Percentiles rank a stretch among this genome's conserved stretches.
Conservation (phyloP, 768 basidiomycete genomes). For the Tulasnella sp. region DNA sequence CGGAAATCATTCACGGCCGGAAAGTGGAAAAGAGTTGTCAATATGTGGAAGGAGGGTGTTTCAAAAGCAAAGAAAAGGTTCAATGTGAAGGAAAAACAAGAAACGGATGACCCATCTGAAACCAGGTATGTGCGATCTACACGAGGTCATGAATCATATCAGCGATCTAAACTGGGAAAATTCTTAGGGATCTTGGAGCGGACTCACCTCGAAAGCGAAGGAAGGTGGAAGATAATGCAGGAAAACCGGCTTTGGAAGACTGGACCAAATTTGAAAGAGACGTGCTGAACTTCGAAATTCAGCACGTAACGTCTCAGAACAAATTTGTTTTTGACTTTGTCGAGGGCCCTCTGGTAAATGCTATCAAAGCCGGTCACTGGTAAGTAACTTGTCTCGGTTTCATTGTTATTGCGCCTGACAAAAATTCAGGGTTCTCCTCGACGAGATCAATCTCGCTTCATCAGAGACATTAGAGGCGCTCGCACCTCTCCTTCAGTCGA, state of each 20-base stretch:
- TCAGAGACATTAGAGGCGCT: slow-evolving; percentile 91
- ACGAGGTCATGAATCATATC: background rate
- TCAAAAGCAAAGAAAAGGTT: slow-evolving; percentile 18
- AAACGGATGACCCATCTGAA: background rate
- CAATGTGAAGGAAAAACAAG: background rate
- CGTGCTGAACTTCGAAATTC: slow-evolving; percentile 70
- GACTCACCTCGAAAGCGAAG: slow-evolving; percentile 55
- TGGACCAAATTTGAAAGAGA: slow-evolving; percentile 61
- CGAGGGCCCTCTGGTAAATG: slow-evolving; percentile 90
- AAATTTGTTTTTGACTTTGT: slow-evolving; percentile 92
- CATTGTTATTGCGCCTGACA: background rate
- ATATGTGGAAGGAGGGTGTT: slow-evolving; percentile 67
- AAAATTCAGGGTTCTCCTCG: slow-evolving; percentile 70
- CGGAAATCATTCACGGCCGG: slow-evolving; percentile 67
- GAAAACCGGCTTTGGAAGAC: slow-evolving; percentile 24
- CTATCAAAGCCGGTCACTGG: slow-evolving; percentile 83
- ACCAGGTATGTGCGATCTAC: background rate
- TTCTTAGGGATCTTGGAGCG: background rate
- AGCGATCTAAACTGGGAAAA: background rate
- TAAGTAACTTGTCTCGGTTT: slow-evolving; percentile 30
- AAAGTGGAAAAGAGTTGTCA: slow-evolving; percentile 74
- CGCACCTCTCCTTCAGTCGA: slow-evolving; percentile 71
- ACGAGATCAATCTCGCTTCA: slow-evolving; percentile 91
- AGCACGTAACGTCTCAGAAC: slow-evolving; percentile 75
- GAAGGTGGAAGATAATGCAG: slow-evolving; percentile 34